phyloP scores from a whole-genome alignment of 1,284 basidiomycete genomes.

The Rhodotorula sp. region DNA sequence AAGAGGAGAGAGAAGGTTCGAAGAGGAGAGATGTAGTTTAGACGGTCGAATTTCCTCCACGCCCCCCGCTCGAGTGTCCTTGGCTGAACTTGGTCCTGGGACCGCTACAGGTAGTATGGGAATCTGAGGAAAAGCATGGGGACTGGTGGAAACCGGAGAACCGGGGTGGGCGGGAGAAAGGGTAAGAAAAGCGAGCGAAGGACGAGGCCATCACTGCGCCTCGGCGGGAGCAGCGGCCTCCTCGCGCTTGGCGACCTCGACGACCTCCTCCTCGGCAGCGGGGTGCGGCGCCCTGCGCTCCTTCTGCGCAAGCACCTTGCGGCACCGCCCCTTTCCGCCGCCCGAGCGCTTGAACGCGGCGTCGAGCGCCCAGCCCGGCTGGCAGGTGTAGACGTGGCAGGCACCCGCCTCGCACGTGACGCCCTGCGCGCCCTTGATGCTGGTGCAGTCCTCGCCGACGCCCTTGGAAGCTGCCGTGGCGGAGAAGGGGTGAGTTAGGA shows the following conservation, averaged over 20 bases:
- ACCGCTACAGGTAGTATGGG: not conserved
- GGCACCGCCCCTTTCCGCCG: conserved; percentile 21
- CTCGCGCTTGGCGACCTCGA: not conserved
- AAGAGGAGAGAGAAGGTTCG: not conserved
- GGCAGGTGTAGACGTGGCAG: conserved; percentile 45
- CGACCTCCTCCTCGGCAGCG: too few relatives aligned
- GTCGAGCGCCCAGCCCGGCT: conserved; percentile 21
- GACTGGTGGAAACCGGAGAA: not conserved
- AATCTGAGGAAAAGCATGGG: not conserved
- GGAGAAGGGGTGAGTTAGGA: not conserved
- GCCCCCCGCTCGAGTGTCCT: not conserved
- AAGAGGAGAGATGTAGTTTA: not conserved
- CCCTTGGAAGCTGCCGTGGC: conserved; percentile 55
- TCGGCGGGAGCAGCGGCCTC: not conserved
- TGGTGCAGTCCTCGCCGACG: conserved; percentile 69
- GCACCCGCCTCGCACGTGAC: conserved; percentile 55
- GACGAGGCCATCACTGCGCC: not conserved
- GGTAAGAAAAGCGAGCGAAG: not conserved
- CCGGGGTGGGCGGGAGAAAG: not conserved
- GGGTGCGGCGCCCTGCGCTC: not conserved
- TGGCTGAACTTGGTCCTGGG: not conserved
- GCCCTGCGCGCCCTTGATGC: conserved; percentile 65
- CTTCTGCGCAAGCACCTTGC: not conserved
- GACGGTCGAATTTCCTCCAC: not conserved
- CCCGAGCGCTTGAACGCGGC: not conserved